Evolutionary conservation across 2,329 filamentous ascomycete genomes (phyloP).

Genomic region (Alternaria conjuncta): DNA sequence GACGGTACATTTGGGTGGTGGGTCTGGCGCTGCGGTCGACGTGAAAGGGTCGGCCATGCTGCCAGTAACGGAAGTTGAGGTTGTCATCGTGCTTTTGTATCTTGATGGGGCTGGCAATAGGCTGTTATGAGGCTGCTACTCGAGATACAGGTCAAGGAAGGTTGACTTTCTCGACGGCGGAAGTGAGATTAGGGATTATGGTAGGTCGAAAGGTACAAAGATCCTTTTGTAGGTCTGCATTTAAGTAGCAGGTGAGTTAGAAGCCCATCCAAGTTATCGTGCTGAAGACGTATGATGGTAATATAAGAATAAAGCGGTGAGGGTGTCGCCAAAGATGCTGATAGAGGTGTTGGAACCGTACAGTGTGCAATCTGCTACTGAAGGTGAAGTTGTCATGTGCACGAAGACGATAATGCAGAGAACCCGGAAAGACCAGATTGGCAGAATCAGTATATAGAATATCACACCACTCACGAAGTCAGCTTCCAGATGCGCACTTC

Average conservation of each 20-base stretch:
- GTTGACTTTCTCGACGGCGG: neutral
- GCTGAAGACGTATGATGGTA: neutral
- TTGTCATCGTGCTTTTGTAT: neutral
- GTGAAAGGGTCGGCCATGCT: neutral
- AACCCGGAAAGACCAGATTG: no score
- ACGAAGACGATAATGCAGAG: neutral
- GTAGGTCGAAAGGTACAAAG: neutral
- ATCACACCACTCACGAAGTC: no score
- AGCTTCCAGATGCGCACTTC: neutral
- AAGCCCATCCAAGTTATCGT: neutral
- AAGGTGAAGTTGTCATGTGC: neutral
- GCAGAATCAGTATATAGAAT: no score
- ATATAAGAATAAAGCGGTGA: neutral
- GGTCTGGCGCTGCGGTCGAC: neutral
- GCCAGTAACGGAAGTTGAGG: neutral
- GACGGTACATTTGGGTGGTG: neutral
- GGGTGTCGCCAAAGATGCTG: neutral
- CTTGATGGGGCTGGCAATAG: neutral
- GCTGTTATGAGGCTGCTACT: neutral
- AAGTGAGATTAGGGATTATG: neutral
- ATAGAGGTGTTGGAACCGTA: neutral
- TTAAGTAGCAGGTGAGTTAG: neutral
- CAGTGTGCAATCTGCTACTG: neutral
- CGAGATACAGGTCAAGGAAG: neutral
- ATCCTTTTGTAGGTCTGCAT: neutral